Conservation (phyloP, 305 asterid genomes). For the Solanum hybrid region DNA sequence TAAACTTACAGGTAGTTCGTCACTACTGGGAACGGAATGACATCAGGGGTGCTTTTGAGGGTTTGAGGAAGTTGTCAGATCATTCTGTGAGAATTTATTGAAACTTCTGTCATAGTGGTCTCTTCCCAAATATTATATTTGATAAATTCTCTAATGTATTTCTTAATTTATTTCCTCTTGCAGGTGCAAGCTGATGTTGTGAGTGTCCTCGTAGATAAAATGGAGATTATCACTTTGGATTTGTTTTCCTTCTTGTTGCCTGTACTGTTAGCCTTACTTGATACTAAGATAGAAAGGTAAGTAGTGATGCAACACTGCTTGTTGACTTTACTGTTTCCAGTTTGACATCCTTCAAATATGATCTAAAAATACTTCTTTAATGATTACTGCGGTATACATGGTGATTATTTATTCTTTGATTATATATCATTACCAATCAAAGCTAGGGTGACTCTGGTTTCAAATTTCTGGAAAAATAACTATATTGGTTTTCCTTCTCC, state of each 20-base stretch:
- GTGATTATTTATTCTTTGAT: background rate
- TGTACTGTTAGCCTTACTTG: slow-evolving; percentile 70
- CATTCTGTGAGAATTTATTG: slow-evolving; percentile 58
- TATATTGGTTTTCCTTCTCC: background rate
- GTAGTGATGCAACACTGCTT: background rate
- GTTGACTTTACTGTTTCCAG: background rate
- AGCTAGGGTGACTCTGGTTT: background rate
- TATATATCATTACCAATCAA: background rate
- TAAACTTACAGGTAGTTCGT: slow-evolving; percentile 62
- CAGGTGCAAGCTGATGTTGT: slow-evolving; percentile 71
- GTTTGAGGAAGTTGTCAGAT: slow-evolving; percentile 74
- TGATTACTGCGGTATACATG: background rate
- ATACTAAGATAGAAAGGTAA: slow-evolving; percentile 83
- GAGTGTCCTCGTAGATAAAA: slow-evolving; percentile 54
- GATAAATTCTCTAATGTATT: background rate
- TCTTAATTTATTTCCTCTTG: slow-evolving; percentile 11
- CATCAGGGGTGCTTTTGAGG: slow-evolving; percentile 83
- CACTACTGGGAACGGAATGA: slow-evolving; percentile 93
- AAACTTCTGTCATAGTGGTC: background rate
- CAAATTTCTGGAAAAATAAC: background rate
- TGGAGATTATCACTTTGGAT: slow-evolving; percentile 69
- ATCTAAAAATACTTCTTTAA: background rate
- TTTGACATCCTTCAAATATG: slow-evolving; percentile 5
- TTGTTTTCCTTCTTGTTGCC: slow-evolving; percentile 87
- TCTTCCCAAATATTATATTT: background rate